Conservation (phyloP, 371 early-diverging fungal genomes). For the Lichtheimia hyalospora region DNA sequence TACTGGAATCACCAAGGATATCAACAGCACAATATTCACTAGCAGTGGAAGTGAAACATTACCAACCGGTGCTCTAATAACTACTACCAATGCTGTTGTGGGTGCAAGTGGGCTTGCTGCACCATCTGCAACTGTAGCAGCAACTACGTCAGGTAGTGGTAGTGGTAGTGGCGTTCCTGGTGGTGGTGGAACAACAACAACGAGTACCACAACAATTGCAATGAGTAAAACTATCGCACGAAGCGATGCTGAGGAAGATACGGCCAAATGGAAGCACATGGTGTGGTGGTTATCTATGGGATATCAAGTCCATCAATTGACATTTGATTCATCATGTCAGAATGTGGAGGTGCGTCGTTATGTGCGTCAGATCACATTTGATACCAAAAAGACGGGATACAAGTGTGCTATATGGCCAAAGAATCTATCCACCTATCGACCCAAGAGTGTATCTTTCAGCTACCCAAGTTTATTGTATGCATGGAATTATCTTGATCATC, state of each 20-base stretch:
- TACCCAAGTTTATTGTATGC: slow-evolving; percentile 82
- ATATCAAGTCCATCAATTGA: slow-evolving; percentile 79
- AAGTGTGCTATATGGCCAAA: slow-evolving; percentile 90
- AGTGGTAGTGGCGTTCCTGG: neutral
- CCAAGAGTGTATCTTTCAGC: slow-evolving; percentile 60
- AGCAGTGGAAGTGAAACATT: too few species aligned
- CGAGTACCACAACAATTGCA: neutral
- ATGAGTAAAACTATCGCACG: slow-evolving; percentile 8
- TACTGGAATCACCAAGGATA: too few species aligned
- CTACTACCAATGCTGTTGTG: neutral
- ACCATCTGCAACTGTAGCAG: neutral
- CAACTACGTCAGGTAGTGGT: slow-evolving; percentile 3
- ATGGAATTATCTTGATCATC: slow-evolving; percentile 93
- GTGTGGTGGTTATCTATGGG: slow-evolving; percentile 81
- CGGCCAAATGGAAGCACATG: slow-evolving; percentile 41
- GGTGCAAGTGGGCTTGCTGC: slow-evolving; percentile 5
- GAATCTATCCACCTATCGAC: slow-evolving; percentile 58
- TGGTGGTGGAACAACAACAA: slow-evolving; percentile 1
- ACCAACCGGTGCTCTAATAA: too few species aligned
- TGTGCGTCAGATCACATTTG: slow-evolving; percentile 67
- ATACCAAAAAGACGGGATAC: slow-evolving; percentile 66
- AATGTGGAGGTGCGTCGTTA: slow-evolving; percentile 91
- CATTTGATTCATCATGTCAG: slow-evolving; percentile 68
- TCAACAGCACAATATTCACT: too few species aligned
- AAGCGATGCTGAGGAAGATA: slow-evolving; percentile 24